Evolutionary conservation across 139 green algal species (phyloP).

Genomic region (Picochlorum sp.): DNA sequence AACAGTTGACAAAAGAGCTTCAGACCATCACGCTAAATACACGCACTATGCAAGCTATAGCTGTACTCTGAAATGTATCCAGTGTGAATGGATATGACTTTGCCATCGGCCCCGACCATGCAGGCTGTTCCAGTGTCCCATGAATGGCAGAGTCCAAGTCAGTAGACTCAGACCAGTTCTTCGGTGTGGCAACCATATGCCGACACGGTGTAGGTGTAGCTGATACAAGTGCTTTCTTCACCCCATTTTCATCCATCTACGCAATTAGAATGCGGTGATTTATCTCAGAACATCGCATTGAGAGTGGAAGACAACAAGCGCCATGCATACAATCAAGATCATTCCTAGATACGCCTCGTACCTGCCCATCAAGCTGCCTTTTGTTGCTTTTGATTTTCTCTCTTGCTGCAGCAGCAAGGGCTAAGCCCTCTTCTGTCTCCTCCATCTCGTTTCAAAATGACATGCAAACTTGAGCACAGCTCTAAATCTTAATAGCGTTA

Average conservation of each 20-base stretch:
- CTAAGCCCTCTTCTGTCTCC: conserved; percentile 38
- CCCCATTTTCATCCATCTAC: not conserved
- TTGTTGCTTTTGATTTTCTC: conserved; percentile 53
- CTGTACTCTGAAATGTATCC: conserved; percentile 78
- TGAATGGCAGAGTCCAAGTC: conserved; percentile 38
- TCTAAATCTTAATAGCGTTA: too few relatives aligned
- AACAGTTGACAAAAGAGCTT: not conserved
- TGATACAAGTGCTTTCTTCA: not conserved
- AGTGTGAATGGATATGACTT: conserved; percentile 84
- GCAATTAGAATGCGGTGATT: too few relatives aligned
- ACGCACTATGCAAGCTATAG: conserved; percentile 64
- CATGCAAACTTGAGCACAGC: too few relatives aligned
- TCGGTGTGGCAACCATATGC: conserved; percentile 59
- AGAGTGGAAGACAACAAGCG: too few relatives aligned
- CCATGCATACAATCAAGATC: not conserved
- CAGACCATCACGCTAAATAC: conserved; percentile 23
- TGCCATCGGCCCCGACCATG: conserved; percentile 44
- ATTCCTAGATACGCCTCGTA: not conserved
- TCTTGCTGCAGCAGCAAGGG: conserved; percentile 41
- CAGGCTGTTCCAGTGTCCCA: conserved; percentile 59
- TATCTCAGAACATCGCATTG: too few relatives aligned
- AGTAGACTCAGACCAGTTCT: conserved; percentile 30
- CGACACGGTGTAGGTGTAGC: conserved; percentile 5
- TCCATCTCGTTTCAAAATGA: conserved; percentile 22
- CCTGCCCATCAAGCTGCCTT: conserved; percentile 25